These are phyloP conservation scores for Cryphonectria naterciae DNA, from an alignment of 2,329 filamentous ascomycete species.

Conservation along the genomic window DNA sequence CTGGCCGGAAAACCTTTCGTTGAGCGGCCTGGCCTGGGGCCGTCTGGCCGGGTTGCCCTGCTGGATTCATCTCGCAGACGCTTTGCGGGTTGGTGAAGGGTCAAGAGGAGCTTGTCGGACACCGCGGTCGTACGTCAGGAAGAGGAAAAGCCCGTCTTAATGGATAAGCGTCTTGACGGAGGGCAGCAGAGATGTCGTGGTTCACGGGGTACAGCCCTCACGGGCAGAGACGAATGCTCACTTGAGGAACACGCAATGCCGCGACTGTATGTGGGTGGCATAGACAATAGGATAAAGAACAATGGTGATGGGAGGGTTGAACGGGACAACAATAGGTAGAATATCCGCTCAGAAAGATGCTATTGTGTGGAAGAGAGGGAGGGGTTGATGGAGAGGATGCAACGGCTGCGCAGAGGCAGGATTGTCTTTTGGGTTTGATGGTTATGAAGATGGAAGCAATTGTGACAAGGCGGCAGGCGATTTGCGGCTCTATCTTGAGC, in stretches of 20 bases:
- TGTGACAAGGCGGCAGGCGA: background rate
- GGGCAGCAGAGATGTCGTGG: no score
- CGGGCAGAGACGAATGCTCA: background rate
- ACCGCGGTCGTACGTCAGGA: background rate
- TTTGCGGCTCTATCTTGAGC: background rate
- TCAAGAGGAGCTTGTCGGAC: background rate
- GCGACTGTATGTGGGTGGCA: background rate
- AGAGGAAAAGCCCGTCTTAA: background rate
- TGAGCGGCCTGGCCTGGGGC: conserved; percentile 30
- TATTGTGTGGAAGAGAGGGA: background rate
- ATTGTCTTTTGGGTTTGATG: background rate
- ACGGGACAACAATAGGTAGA: background rate
- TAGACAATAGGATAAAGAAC: background rate
- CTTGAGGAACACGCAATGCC: background rate
- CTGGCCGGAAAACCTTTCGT: conserved; percentile 53
- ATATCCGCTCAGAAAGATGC: background rate
- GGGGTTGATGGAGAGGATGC: background rate
- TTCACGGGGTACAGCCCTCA: background rate
- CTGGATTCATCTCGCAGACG: conserved; percentile 24
- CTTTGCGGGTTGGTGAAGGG: background rate
- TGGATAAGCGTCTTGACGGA: background rate
- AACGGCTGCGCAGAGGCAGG: background rate
- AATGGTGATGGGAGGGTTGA: background rate
- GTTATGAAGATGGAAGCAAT: background rate
- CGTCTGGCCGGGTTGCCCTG: conserved; percentile 31